phyloP scores from a whole-genome alignment of 805 yeast genomes.

The Scheffersomyces stipitis region DNA sequence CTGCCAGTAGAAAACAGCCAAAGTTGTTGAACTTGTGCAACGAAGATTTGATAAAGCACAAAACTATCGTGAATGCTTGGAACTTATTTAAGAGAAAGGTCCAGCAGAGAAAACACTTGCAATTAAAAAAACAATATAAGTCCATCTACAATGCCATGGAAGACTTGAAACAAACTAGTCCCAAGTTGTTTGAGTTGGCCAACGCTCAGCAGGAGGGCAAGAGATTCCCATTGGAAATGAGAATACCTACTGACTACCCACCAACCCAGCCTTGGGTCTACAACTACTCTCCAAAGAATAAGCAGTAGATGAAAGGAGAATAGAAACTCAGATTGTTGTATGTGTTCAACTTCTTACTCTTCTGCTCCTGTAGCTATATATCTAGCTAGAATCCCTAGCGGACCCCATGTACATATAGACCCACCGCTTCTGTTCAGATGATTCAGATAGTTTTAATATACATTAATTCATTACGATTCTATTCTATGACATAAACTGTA shows the following conservation, averaged over 20 bases:
- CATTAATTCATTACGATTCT: no score
- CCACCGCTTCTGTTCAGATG: no score
- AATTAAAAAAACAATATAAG: slow-evolving; percentile 59
- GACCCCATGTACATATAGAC: no score
- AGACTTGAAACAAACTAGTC: slow-evolving; percentile 53
- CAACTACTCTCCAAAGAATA: slow-evolving; percentile 29
- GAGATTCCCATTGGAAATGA: slow-evolving; percentile 78
- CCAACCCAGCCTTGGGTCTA: slow-evolving; percentile 79
- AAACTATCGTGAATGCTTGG: slow-evolving; percentile 85
- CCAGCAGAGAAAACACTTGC: slow-evolving; percentile 38
- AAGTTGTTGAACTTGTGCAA: slow-evolving; percentile 67
- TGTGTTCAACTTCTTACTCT: no score
- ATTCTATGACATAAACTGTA: no score
- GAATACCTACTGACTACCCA: slow-evolving; percentile 89
- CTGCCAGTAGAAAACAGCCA: slow-evolving; percentile 89
- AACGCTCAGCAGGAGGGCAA: slow-evolving; percentile 53
- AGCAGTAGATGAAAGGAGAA: no score
- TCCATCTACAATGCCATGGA: slow-evolving; percentile 72
- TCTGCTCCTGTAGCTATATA: no score
- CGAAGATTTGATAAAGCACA: slow-evolving; percentile 86
- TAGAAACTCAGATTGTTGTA: no score
- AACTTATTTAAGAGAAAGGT: slow-evolving; percentile 54
- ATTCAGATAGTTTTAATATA: no score
- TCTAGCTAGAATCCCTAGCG: no score
- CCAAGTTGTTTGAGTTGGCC: slow-evolving; percentile 62